Conservation (phyloP, 129 eudicot species). For the Artemisia annua region DNA sequence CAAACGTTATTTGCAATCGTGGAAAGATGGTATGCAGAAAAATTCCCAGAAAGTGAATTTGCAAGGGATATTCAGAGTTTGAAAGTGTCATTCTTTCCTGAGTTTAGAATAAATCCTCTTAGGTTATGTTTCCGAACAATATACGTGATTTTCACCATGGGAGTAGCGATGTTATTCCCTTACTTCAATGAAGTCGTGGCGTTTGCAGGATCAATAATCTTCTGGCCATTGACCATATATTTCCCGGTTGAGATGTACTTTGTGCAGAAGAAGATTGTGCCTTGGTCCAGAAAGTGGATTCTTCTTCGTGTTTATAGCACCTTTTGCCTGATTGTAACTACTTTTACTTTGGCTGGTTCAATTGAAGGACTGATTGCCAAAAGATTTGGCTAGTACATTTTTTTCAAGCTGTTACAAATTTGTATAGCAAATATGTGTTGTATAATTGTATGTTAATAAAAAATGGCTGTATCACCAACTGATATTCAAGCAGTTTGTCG, state of each 20-base stretch:
- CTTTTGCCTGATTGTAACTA: conserved; percentile 32
- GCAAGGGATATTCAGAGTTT: conserved; percentile 23
- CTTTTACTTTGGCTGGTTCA: conserved; percentile 54
- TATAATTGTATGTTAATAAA: too few relatives aligned
- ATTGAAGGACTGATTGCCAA: conserved; percentile 45
- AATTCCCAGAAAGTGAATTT: conserved; percentile 45
- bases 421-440: neutral
- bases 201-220: conserved; percentile 53
- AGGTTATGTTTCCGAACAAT: conserved; percentile 54
- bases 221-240: conserved; percentile 61
- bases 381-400: conserved; percentile 36
- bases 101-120: conserved; percentile 37
- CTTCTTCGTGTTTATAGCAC: conserved; percentile 42
- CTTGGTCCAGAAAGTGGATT: conserved; percentile 48
- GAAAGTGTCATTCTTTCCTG: conserved; percentile 26
- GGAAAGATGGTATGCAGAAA: conserved; percentile 51
- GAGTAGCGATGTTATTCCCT: conserved; percentile 46
- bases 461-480: too few relatives aligned
- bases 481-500: too few relatives aligned
- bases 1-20: conserved; percentile 62
- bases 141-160: conserved; percentile 43
- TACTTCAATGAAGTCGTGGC: conserved; percentile 65
- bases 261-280: conserved; percentile 34
- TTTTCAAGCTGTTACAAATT: neutral
- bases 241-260: conserved; percentile 65